These are phyloP conservation scores for Coelastrella sp. DNA, from an alignment of 139 green algal species.

Conservation along the genomic window DNA sequence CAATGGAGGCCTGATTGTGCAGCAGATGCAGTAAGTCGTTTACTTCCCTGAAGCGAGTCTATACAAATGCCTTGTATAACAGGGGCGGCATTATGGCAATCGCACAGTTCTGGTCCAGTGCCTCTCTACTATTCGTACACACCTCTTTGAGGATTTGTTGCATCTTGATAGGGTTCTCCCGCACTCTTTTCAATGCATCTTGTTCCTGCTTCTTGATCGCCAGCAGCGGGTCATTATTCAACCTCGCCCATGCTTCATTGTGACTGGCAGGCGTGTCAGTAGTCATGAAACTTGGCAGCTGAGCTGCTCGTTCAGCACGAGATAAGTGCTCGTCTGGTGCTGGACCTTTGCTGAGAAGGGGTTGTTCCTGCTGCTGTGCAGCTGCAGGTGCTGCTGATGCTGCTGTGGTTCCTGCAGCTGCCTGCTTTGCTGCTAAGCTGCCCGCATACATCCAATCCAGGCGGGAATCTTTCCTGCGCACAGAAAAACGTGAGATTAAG, in stretches of 20 bases:
- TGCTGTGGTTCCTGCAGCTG: constrained; percentile 31
- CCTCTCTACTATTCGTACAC: not conserved
- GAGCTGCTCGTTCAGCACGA: constrained; percentile 43
- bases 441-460: constrained; percentile 98
- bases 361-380: constrained; percentile 77
- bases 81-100: too few species aligned
- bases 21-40: too few species aligned
- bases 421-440: constrained; percentile 78
- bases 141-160: constrained; percentile 62
- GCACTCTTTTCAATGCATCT: constrained; percentile 71
- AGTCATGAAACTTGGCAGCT: constrained; percentile 76
- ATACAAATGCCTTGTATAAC: too few species aligned
- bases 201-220: constrained; percentile 86
- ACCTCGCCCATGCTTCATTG: constrained; percentile 92
- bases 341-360: constrained; percentile 57
- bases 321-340: constrained; percentile 43
- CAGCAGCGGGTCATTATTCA: constrained; percentile 96
- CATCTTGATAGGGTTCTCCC: constrained; percentile 86
- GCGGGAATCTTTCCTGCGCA: constrained; percentile 68
- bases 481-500: not conserved
- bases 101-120: too few species aligned
- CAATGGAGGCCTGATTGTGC: too few species aligned
- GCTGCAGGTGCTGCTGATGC: constrained; percentile 52
- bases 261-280: constrained; percentile 66
- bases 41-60: too few species aligned